Evolutionary conservation across 495 filamentous ascomycete species (phyloP).

Genomic region (Choiromyces venosus): DNA sequence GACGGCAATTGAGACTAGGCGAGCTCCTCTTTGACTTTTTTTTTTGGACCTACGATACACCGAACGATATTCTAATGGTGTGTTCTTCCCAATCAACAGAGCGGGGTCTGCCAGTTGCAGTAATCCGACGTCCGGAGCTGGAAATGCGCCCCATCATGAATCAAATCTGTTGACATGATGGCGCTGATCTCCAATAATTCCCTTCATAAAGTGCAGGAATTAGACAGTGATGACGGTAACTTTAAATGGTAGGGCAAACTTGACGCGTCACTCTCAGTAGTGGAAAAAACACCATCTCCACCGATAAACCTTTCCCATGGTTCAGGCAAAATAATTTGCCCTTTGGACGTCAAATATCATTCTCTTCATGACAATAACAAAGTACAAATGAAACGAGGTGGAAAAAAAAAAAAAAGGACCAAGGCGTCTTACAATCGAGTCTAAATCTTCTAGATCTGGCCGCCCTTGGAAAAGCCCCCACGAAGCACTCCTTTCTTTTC

Average conservation of each 20-base stretch:
- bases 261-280: neutral
- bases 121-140: neutral
- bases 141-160: neutral
- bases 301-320: neutral
- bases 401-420: neutral
- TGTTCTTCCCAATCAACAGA: neutral
- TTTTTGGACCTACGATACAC: neutral
- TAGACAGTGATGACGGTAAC: neutral
- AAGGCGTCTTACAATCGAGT: neutral
- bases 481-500: neutral
- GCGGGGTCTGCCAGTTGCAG: slow-evolving; percentile 1
- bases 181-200: neutral
- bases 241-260: neutral
- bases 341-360: neutral
- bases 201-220: neutral
- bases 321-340: neutral
- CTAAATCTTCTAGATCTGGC: neutral
- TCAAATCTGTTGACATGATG: neutral
- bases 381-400: neutral
- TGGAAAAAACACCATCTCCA: neutral
- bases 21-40: neutral
- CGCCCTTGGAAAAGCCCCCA: neutral
- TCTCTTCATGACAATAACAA: neutral
- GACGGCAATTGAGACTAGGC: neutral
- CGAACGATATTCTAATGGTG: neutral